Base-by-base conservation (phyloP, 768 basidiomycete genomes). In the Auricularia sp. region DNA sequence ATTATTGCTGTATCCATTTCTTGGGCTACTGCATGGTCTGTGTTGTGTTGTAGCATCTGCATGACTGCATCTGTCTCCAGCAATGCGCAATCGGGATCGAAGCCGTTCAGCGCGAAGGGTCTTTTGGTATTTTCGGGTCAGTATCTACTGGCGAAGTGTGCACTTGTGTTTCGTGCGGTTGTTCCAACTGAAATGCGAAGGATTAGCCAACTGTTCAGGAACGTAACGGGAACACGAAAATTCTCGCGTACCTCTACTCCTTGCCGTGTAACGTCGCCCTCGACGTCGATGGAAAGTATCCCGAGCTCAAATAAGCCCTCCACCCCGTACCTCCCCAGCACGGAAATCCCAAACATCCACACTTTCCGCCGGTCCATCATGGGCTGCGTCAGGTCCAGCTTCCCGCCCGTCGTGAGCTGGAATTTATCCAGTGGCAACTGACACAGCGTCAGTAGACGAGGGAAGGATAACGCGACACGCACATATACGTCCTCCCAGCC, bases 401-500 rank as follows among this genome's bases (percentile, higher is more conserved):
- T 84, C 0, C 90, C 90, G 0, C 82, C 78, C 64, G 90, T 90
- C 16, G 90, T 91, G 60, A 87, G 78, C 54, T 89, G 82, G 67
- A 92, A 92, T 64, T 80, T 83, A 47, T 80, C 74, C 70, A 98
- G 87, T 0, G 95, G 93, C 62, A 98, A 85, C 90, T 96, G 73
- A 63, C 56, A 21, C 66, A 71, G 7, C 68, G 66, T 64, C 33
- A 35, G 64, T 29, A 64, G 23, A 62, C 47, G 66, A 66, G 43
- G 62, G 62, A 53, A 54, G 23, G 64, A 66, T 64, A 69, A 62
- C 16, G 62, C 33, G 66, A 64, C 33, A 80, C 87, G 69, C 67
- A 91, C 91, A 70, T 87, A 87, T 16, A 95, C 73, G 70, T 92
- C 87, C 72, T 93, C 88, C 93, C 93, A 95, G 3, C 78, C 76